Evolutionary conservation across 2,329 filamentous ascomycete species (phyloP).

Genomic region (Diplodia intermedia): DNA sequence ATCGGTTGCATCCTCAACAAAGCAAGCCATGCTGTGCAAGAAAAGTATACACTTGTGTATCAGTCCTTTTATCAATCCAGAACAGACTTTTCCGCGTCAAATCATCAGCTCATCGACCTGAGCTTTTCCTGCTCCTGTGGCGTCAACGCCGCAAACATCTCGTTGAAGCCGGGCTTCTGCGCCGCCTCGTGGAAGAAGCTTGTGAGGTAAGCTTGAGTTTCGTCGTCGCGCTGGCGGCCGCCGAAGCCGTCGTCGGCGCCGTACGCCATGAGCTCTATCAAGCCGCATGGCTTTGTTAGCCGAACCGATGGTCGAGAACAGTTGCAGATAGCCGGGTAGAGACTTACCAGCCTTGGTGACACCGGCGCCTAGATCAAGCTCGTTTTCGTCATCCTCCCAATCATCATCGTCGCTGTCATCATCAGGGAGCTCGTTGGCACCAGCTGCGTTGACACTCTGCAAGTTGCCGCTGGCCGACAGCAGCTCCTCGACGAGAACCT

Average conservation of each 20-base stretch:
- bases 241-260: slow-evolving; percentile 59
- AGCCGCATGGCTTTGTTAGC: neutral
- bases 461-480: slow-evolving; percentile 68
- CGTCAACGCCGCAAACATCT: slow-evolving; percentile 62
- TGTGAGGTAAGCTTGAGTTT: slow-evolving; percentile 83
- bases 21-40: neutral
- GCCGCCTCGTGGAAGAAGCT: slow-evolving; percentile 75
- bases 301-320: slow-evolving; percentile 14
- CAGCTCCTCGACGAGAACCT: slow-evolving; percentile 92
- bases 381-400: slow-evolving; percentile 86
- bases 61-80: neutral
- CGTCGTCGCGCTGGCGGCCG: slow-evolving; percentile 77
- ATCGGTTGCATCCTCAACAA: neutral
- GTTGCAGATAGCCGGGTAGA: slow-evolving; percentile 31
- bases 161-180: slow-evolving; percentile 61
- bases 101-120: slow-evolving; percentile 41
- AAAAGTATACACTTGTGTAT: neutral
- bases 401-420: slow-evolving; percentile 76
- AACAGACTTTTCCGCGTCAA: neutral
- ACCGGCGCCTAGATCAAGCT: slow-evolving; percentile 70
- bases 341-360: slow-evolving; percentile 51
- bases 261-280: slow-evolving; percentile 78
- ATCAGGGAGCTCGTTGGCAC: slow-evolving; percentile 68
- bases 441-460: slow-evolving; percentile 57
- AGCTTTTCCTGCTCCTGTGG: slow-evolving; percentile 62